Percentiles rank a stretch among this genome's conserved stretches.
Evolutionary conservation across 202 grass and related monocot species (phyloP).

Genomic region (Setaria viridis): DNA sequence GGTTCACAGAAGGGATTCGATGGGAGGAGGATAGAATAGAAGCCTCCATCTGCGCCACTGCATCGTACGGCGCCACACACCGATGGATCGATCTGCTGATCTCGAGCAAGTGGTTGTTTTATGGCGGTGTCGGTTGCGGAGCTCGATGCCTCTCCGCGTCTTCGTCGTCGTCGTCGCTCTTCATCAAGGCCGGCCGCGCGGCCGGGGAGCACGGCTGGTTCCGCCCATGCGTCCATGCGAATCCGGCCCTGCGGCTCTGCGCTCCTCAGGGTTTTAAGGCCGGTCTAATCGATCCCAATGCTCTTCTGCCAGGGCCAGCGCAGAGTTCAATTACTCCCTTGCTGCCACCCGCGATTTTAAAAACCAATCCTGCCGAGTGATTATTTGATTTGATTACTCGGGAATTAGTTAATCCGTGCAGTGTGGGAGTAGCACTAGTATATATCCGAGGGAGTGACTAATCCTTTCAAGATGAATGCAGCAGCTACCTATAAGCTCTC

Average conservation of each 20-base stretch:
- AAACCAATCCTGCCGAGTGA: background rate
- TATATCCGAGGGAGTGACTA: background rate
- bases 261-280: conserved; percentile 51
- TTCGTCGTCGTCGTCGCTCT: conserved; percentile 13
- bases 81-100: background rate
- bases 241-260: background rate
- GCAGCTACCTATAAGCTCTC: background rate
- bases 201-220: conserved; percentile 39
- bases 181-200: conserved; percentile 36
- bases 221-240: conserved; percentile 19
- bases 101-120: conserved; percentile 51
- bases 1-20: conserved; percentile 26
- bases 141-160: conserved; percentile 44
- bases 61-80: conserved; percentile 21
- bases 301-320: conserved; percentile 24
- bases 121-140: conserved; percentile 55
- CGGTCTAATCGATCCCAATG: conserved; percentile 66
- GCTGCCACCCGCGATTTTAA: conserved; percentile 14
- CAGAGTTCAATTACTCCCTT: conserved; percentile 38
- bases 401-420: conserved; percentile 1
- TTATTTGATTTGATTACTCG: conserved; percentile 40
- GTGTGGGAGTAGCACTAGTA: background rate
- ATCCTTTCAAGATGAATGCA: background rate
- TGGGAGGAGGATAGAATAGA: conserved; percentile 40
- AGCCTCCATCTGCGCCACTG: conserved; percentile 42